Evolutionary conservation across 2,329 filamentous ascomycete genomes (phyloP).

Genomic region (Grosmannia huntii): DNA sequence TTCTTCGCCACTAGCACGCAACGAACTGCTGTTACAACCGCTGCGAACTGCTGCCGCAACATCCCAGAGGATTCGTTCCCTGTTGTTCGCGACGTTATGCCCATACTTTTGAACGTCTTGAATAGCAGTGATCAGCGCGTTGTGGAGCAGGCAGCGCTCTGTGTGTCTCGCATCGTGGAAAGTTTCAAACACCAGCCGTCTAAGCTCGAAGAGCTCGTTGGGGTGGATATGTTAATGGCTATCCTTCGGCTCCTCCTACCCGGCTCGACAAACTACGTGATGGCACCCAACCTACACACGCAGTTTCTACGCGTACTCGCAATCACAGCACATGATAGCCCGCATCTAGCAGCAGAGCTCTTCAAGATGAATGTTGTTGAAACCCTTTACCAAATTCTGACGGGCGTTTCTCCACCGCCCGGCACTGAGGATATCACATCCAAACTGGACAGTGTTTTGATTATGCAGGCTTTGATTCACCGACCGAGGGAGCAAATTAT

Average conservation of each 20-base stretch:
- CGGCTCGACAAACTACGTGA: slow-evolving; percentile 78
- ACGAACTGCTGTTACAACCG: slow-evolving; percentile 89
- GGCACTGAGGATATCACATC: slow-evolving; percentile 65
- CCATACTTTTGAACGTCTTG: slow-evolving; percentile 79
- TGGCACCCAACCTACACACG: slow-evolving; percentile 88
- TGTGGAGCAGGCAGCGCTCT: slow-evolving; percentile 90
- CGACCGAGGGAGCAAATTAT: slow-evolving; percentile 91
- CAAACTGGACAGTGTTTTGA: slow-evolving; percentile 90
- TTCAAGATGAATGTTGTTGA: slow-evolving; percentile 96
- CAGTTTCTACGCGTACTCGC: slow-evolving; percentile 88
- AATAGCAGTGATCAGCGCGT: slow-evolving; percentile 91
- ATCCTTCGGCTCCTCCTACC: slow-evolving; percentile 80
- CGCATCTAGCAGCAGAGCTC: slow-evolving; percentile 73
- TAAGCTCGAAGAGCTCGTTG: slow-evolving; percentile 87
- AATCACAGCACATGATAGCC: slow-evolving; percentile 81
- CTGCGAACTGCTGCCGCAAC: slow-evolving; percentile 95
- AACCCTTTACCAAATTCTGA: slow-evolving; percentile 93
- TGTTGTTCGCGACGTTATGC: slow-evolving; percentile 92
- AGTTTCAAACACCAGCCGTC: slow-evolving; percentile 83
- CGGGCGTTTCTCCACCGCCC: slow-evolving; percentile 80
- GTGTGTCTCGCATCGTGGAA: slow-evolving; percentile 90
- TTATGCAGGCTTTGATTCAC: slow-evolving; percentile 97
- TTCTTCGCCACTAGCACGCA: slow-evolving; percentile 98
- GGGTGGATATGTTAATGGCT: slow-evolving; percentile 71
- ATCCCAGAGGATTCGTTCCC: slow-evolving; percentile 88